A percentile compares a stretch with the other conserved stretches of the same genome.
phyloP scores from a whole-genome alignment of 2,329 filamentous ascomycete genomes.

The Botrytis tulipae region DNA sequence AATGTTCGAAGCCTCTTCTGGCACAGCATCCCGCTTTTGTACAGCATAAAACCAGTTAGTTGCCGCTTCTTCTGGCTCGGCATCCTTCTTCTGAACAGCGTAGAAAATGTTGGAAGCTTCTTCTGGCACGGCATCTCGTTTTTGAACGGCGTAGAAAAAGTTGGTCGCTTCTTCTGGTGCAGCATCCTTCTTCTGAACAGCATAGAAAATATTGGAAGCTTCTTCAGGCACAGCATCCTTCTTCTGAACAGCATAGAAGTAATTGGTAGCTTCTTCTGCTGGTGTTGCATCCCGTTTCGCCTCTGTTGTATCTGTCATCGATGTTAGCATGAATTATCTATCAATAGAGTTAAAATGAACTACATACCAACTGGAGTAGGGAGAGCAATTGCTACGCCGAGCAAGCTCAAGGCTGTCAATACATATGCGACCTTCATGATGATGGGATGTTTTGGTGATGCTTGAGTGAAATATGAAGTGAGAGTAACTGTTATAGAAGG shows the following conservation, averaged over 20 bases:
- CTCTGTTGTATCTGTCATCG: neutral
- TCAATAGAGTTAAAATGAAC: neutral
- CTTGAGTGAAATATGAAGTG: neutral
- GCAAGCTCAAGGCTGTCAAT: slow-evolving; percentile 5
- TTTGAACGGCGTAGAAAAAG: neutral
- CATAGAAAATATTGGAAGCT: neutral
- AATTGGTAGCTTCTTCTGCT: neutral
- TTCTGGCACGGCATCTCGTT: neutral
- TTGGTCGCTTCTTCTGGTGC: neutral
- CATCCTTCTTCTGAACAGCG: neutral
- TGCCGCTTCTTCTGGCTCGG: neutral
- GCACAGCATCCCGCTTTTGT: neutral
- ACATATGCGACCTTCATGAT: slow-evolving; percentile 12
- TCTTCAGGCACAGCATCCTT: neutral
- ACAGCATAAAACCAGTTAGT: neutral
- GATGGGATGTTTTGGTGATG: neutral
- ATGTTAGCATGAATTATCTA: neutral
- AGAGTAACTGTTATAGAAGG: neutral
- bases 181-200: neutral
- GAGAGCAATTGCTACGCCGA: neutral
- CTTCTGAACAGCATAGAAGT: neutral
- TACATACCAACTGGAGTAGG: neutral
- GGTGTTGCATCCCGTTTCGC: neutral
- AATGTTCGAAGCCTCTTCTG: neutral
- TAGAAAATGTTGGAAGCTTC: neutral